Conservation (phyloP, 225 moss, liverwort and hornwort genomes). For the Sphagnum contortum region DNA sequence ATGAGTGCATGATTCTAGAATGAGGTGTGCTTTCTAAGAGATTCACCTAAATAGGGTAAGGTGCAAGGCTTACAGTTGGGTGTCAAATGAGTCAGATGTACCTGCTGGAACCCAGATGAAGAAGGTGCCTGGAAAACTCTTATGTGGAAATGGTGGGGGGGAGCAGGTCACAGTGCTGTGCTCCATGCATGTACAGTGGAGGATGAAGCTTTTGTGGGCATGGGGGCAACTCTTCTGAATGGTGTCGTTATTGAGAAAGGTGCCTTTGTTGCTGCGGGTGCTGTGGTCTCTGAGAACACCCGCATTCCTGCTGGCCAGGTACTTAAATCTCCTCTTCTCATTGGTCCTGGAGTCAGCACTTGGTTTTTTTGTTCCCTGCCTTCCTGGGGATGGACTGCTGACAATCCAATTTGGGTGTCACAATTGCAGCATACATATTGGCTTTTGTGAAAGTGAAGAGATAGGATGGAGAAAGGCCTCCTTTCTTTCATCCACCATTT, state of each 20-base stretch:
- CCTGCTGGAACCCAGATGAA: too few species aligned
- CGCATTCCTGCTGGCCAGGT: conserved; percentile 86
- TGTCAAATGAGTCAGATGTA: too few species aligned
- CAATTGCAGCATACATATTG: background rate
- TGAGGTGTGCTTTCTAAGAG: too few species aligned
- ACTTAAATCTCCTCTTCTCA: conserved; percentile 1
- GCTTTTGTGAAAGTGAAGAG: background rate
- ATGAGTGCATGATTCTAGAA: too few species aligned
- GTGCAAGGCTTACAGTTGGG: too few species aligned
- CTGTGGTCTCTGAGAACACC: conserved; percentile 69
- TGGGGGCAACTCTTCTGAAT: conserved; percentile 92
- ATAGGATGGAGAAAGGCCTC: too few species aligned
- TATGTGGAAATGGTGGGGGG: background rate
- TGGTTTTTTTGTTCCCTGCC: background rate
- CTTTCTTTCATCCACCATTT: too few species aligned
- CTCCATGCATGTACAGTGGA: conserved; percentile 94
- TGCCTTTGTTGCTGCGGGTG: conserved; percentile 89
- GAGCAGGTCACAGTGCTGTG: conserved; percentile 85
- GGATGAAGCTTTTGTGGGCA: conserved; percentile 90
- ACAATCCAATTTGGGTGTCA: background rate
- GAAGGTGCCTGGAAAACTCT: background rate
- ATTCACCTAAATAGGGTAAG: too few species aligned
- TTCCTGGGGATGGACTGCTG: background rate
- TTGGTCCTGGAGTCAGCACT: background rate
- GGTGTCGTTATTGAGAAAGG: conserved; percentile 91